A percentile compares a stretch with the other conserved stretches of the same genome.
These are phyloP conservation scores for Copromyces sp. DNA, from an alignment of 495 filamentous ascomycete genomes.

Conservation along the genomic window DNA sequence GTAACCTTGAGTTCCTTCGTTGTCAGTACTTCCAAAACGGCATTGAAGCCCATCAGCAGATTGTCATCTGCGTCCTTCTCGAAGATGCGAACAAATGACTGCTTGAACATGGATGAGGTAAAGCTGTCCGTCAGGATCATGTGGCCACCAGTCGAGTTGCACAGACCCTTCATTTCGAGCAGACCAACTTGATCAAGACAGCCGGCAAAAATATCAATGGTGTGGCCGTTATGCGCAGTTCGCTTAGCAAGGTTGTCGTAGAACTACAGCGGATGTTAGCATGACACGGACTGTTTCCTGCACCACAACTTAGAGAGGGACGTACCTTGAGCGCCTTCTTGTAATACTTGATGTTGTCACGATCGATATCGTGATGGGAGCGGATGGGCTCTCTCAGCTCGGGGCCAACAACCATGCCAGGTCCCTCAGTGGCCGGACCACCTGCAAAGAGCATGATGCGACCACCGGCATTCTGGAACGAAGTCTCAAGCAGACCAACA, in stretches of 20 bases:
- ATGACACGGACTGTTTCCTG: not conserved
- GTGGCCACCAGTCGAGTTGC: constrained; percentile 93
- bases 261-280: constrained; percentile 52
- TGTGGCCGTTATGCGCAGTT: constrained; percentile 91
- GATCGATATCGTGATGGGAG: constrained; percentile 97
- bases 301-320: not conserved
- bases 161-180: constrained; percentile 96
- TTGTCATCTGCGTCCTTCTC: constrained; percentile 94
- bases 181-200: constrained; percentile 98
- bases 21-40: constrained; percentile 89
- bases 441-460: constrained; percentile 97
- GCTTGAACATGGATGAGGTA: constrained; percentile 99
- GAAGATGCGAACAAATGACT: constrained; percentile 94
- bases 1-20: constrained; percentile 99
- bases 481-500: constrained; percentile 82
- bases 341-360: constrained; percentile 98
- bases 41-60: constrained; percentile 97
- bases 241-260: constrained; percentile 96
- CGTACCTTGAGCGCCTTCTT: constrained; percentile 95
- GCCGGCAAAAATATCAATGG: constrained; percentile 95
- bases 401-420: constrained; percentile 94
- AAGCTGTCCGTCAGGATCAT: constrained; percentile 99
- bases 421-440: constrained; percentile 90
- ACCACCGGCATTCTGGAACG: constrained; percentile 89
- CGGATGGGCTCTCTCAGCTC: constrained; percentile 95